phyloP scores from a whole-genome alignment of 2,329 filamentous ascomycete species.

The Pseudogymnoascus sp. region DNA sequence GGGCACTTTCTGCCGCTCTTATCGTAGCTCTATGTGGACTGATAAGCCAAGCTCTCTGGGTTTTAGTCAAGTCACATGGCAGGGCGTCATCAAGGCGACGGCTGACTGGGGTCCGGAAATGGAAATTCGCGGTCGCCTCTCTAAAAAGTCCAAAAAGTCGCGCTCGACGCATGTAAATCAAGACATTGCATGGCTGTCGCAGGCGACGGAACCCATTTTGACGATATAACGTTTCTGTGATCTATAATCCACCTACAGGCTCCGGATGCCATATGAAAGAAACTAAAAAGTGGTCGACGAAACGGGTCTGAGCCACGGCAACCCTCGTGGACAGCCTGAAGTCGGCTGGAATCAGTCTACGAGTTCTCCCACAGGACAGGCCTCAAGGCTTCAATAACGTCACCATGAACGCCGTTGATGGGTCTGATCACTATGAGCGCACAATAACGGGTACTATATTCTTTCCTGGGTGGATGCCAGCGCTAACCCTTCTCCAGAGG shows the following conservation, averaged over 20 bases:
- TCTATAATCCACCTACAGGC: not conserved
- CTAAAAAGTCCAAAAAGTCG: not conserved
- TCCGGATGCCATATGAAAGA: not conserved
- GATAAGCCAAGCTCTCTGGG: slow-evolving; percentile 5
- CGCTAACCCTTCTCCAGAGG: slow-evolving; percentile 31
- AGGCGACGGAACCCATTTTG: slow-evolving; percentile 1
- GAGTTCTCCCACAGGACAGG: not conserved
- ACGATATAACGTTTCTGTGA: not conserved
- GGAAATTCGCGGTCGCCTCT: slow-evolving; percentile 8
- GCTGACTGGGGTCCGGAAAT: slow-evolving; percentile 7
- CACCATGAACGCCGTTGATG: slow-evolving; percentile 61
- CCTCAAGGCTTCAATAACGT: slow-evolving; percentile 18
- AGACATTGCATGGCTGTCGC: slow-evolving; percentile 3
- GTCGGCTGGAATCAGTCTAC: not conserved
- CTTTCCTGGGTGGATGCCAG: not conserved
- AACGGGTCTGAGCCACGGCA: not conserved
- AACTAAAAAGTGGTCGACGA: not conserved
- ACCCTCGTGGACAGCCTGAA: not conserved
- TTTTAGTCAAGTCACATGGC: not conserved
- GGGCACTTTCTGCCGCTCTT: slow-evolving; percentile 8
- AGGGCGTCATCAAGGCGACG: slow-evolving; percentile 6
- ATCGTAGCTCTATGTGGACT: not conserved
- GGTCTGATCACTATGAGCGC: slow-evolving; percentile 46
- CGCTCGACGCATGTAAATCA: not conserved
- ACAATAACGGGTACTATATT: slow-evolving; percentile 36